A percentile compares a stretch with the other conserved stretches of the same genome.
phyloP scores from a whole-genome alignment of 768 basidiomycete species.

The Mrakia hoshinonis region DNA sequence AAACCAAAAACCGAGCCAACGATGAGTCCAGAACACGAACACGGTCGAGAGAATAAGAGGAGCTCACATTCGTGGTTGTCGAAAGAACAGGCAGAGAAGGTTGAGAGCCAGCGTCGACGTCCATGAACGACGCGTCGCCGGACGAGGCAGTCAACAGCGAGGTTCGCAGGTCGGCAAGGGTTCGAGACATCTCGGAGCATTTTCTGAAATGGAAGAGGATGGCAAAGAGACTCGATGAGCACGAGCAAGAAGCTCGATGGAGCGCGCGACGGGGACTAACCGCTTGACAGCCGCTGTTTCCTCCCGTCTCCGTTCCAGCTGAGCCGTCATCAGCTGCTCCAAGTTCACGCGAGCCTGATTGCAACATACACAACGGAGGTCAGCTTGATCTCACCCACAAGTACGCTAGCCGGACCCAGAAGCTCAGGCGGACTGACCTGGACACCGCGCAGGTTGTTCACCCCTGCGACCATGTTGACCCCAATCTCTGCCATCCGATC shows the following conservation, averaged over 20 bases:
- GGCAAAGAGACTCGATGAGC: not conserved
- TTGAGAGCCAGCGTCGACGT: not conserved
- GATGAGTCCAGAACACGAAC: not conserved
- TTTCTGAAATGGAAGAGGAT: not conserved
- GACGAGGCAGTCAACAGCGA: not conserved
- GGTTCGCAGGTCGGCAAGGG: not conserved
- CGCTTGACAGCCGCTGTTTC: constrained; percentile 15
- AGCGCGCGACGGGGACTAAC: not conserved
- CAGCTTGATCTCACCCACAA: too few species aligned
- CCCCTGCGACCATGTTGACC: constrained; percentile 81
- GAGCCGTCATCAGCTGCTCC: constrained; percentile 17
- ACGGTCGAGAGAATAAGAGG: too few species aligned
- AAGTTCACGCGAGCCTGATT: constrained; percentile 3
- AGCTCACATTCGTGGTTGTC: not conserved
- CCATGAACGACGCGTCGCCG: not conserved
- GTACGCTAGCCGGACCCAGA: not conserved
- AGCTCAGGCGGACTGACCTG: constrained; percentile 49
- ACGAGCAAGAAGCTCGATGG: not conserved
- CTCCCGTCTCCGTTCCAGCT: constrained; percentile 7
- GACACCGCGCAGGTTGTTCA: constrained; percentile 79
- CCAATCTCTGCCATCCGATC: constrained; percentile 74
- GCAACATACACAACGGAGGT: not conserved
- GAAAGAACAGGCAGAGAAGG: not conserved
- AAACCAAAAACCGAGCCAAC: not conserved
- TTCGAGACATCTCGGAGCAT: constrained; percentile 6